Evolutionary conservation across 2,329 filamentous ascomycete genomes (phyloP).

Genomic region (Sporothrix curviconia): DNA sequence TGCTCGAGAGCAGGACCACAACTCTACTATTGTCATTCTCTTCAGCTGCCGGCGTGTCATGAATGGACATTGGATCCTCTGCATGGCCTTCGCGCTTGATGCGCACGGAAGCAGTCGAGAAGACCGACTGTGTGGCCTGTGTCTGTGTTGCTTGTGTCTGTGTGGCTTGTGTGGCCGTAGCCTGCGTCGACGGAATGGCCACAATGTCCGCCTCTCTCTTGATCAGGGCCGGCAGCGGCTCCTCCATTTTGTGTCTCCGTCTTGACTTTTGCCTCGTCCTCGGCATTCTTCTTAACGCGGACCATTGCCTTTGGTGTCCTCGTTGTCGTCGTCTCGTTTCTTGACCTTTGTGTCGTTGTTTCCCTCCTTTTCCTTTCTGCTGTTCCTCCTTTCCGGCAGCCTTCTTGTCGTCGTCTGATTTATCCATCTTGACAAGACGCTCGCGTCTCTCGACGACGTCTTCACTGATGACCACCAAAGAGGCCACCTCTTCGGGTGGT

Average conservation of each 20-base stretch:
- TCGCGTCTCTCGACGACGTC: conserved; percentile 5
- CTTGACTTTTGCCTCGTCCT: neutral
- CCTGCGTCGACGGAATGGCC: neutral
- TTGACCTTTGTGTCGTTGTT: neutral
- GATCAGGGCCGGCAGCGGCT: too few species aligned
- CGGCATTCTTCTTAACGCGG: neutral
- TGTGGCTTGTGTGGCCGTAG: neutral
- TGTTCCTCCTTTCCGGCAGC: neutral
- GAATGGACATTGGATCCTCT: too few species aligned
- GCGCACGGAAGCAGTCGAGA: neutral
- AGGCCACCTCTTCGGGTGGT: neutral
- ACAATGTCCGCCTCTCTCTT: neutral
- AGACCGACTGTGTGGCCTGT: neutral
- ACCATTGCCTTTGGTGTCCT: neutral
- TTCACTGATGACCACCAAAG: conserved; percentile 8
- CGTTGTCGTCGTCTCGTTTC: neutral
- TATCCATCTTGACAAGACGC: neutral
- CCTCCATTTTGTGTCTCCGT: too few species aligned
- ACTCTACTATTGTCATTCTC: neutral
- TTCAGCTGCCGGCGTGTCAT: neutral
- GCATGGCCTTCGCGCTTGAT: conserved; percentile 1
- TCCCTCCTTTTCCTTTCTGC: neutral
- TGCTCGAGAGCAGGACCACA: conserved; percentile 11
- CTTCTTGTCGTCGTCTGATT: neutral
- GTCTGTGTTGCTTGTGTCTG: neutral